These are phyloP conservation scores for Plectosphaerella sp. DNA, from an alignment of 2,329 filamentous ascomycete species.

Conservation along the genomic window DNA sequence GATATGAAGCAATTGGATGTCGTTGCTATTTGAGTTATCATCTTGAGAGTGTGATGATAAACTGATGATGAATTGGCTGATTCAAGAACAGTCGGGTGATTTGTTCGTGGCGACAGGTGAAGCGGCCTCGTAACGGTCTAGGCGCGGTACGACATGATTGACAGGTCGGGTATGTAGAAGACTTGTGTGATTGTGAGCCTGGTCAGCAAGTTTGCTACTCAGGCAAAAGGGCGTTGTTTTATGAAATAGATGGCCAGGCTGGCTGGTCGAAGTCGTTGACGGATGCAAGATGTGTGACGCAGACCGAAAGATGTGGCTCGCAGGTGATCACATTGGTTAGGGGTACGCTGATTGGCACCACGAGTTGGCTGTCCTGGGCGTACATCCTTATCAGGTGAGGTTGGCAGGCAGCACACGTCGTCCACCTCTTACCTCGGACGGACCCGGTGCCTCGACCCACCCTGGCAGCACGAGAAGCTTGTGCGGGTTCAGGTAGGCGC, in stretches of 20 bases:
- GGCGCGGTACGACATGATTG: too few relatives aligned
- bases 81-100: too few relatives aligned
- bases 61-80: too few relatives aligned
- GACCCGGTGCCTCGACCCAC: too few relatives aligned
- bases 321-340: neutral
- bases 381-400: neutral
- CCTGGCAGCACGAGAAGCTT: neutral
- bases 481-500: neutral
- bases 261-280: slow-evolving; percentile 4
- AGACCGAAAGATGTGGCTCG: neutral
- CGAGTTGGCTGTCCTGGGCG: neutral
- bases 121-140: too few relatives aligned
- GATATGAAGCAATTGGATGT: neutral
- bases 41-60: slow-evolving; percentile 24
- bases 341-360: neutral
- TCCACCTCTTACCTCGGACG: too few relatives aligned
- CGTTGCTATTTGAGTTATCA: slow-evolving; percentile 32
- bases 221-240: too few relatives aligned
- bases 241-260: slow-evolving; percentile 8
- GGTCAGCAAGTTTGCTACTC: too few relatives aligned
- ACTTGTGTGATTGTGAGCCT: too few relatives aligned
- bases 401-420: neutral
- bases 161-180: too few relatives aligned
- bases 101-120: too few relatives aligned
- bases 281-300: neutral